Percentiles rank a stretch among this genome's conserved stretches.
phyloP scores from a whole-genome alignment of 1,284 basidiomycete genomes.

The Anthracocystis setariae region DNA sequence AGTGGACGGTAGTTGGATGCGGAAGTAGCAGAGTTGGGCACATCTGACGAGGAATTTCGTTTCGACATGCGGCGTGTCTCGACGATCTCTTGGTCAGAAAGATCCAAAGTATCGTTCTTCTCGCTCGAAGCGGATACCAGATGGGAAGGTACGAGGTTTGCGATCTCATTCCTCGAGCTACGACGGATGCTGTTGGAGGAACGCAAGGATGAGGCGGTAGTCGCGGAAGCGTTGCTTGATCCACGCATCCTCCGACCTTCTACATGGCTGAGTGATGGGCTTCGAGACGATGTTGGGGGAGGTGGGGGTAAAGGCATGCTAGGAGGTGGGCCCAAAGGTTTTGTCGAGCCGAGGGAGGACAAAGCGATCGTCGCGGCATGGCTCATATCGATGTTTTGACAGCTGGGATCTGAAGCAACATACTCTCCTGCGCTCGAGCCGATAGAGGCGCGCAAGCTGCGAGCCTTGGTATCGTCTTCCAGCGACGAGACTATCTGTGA shows the following conservation, averaged over 20 bases:
- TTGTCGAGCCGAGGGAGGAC: conserved; percentile 1
- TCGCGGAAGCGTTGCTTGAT: conserved; percentile 19
- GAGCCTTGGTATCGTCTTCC: too few species aligned
- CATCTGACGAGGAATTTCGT: conserved; percentile 24
- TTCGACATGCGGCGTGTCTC: conserved; percentile 29
- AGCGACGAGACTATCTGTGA: too few species aligned
- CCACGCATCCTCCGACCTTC: conserved; percentile 9
- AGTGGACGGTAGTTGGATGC: not conserved
- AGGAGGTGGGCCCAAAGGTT: conserved; percentile 32
- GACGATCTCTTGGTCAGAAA: conserved; percentile 25
- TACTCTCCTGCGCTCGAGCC: too few species aligned
- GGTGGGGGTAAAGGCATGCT: conserved; percentile 33
- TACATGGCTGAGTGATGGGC: conserved; percentile 3
- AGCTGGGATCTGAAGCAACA: too few species aligned
- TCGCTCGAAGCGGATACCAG: conserved; percentile 3
- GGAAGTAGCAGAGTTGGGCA: conserved; percentile 3
- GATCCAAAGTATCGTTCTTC: conserved; percentile 7
- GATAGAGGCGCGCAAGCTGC: too few species aligned
- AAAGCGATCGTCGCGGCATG: too few species aligned
- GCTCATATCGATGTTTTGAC: too few species aligned
- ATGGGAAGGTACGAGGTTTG: conserved; percentile 1
- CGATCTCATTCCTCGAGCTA: conserved; percentile 6
- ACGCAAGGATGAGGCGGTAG: conserved; percentile 13
- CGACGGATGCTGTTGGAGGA: not conserved
- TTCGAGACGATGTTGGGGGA: conserved; percentile 9